These are phyloP conservation scores for Yamadazyma olivae DNA, from an alignment of 805 yeast genomes.

Conservation along the genomic window DNA sequence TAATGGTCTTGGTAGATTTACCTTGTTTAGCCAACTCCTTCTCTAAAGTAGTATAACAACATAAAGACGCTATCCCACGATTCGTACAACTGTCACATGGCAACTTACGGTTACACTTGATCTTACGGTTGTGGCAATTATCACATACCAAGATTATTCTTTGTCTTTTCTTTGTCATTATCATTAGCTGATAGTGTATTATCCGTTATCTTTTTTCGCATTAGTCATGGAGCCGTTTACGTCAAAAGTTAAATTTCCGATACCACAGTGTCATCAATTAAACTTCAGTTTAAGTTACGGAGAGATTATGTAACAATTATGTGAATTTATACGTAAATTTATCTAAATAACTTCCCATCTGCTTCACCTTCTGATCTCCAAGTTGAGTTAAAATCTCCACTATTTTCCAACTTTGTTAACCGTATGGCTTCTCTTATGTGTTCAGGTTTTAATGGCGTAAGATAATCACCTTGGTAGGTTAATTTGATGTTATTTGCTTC, in stretches of 20 bases:
- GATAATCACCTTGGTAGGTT: conserved; percentile 37
- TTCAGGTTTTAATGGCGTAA: conserved; percentile 72
- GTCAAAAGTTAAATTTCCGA: neutral
- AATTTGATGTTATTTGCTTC: conserved; percentile 18
- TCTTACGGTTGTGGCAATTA: conserved; percentile 45
- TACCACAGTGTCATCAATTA: too few relatives aligned
- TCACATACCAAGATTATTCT: conserved; percentile 46
- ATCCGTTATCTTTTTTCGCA: neutral
- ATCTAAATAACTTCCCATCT: conserved; percentile 69
- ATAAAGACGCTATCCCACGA: conserved; percentile 11
- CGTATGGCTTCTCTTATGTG: conserved; percentile 90
- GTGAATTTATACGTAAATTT: too few relatives aligned
- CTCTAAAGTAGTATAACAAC: conserved; percentile 12
- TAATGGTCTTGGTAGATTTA: conserved; percentile 7
- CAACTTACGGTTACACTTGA: conserved; percentile 36
- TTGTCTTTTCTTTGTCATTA: conserved; percentile 26
- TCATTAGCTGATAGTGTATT: too few relatives aligned
- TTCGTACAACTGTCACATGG: conserved; percentile 27
- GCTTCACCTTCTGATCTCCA: conserved; percentile 72
- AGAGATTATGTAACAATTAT: too few relatives aligned
- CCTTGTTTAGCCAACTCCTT: conserved; percentile 13
- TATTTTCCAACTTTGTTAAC: conserved; percentile 62
- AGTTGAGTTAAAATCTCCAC: conserved; percentile 30
- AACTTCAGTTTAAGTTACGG: too few relatives aligned
- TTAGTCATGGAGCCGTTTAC: neutral